Percentiles rank a stretch among this genome's conserved stretches.
Conservation (phyloP, 1,284 basidiomycete species). For the Trametes versicolor region DNA sequence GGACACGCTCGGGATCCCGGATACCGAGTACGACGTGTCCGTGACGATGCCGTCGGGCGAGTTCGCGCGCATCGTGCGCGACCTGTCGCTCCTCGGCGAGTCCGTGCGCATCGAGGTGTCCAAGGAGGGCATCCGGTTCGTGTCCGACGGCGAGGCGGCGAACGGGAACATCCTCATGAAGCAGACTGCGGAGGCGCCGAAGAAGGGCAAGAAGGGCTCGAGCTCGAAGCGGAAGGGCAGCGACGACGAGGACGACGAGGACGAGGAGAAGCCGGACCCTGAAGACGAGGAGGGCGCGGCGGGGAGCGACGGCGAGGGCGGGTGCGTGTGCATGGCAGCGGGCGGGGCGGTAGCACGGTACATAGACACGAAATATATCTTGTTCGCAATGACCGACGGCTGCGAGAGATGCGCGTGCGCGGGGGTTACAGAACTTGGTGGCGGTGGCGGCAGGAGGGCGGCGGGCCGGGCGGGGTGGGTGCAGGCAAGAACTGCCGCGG, state of each 20-base stretch:
- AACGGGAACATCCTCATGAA: slow-evolving; percentile 91
- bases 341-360: no score
- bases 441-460: no score
- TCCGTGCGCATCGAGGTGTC: slow-evolving; percentile 95
- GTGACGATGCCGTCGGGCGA: slow-evolving; percentile 90
- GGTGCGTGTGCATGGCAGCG: no score
- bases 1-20: slow-evolving; percentile 97
- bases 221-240: slow-evolving; percentile 44
- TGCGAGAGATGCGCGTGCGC: no score
- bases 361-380: no score
- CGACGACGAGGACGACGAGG: slow-evolving; percentile 55
- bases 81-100: slow-evolving; percentile 94
- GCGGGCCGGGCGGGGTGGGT: no score
- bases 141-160: slow-evolving; percentile 93
- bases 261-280: slow-evolving; percentile 41
- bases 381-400: no score
- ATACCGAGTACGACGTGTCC: slow-evolving; percentile 97
- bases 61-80: slow-evolving; percentile 93
- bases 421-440: no score
- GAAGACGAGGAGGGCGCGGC: slow-evolving; percentile 49
- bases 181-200: slow-evolving; percentile 60
- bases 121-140: slow-evolving; percentile 97
- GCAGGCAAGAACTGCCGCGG: no score
- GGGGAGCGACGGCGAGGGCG: slow-evolving; percentile 47
- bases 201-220: slow-evolving; percentile 47